Base-by-base conservation (phyloP, 2,329 filamentous ascomycete genomes). In the Fusarium annulatum region DNA sequence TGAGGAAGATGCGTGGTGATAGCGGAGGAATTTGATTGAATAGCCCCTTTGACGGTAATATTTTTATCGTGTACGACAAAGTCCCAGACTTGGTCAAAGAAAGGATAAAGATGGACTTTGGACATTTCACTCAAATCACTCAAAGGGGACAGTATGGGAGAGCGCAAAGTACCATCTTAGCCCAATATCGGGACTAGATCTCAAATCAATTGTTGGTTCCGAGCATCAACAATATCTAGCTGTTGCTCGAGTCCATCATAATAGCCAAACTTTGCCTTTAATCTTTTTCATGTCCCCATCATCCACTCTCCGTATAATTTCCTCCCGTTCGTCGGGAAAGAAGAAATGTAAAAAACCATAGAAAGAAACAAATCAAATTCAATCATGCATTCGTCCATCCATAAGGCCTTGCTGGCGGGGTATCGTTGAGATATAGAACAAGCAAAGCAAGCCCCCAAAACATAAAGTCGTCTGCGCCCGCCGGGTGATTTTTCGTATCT, bases 1-100 rank as follows among this genome's bases (percentile, higher is more conserved):
- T 6, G 87, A 87, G 49, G 86, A 88, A 46, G 84, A 86, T 56
- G 84, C 83, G 45, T 88, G 86, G 84, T 83, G 79, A 71, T 72
- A 48, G 39, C 41, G 60, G 72, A 43, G 33, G 51, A 10, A 21
- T 34, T 41, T 52, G 53, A 46, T 23, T 43, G 38, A 51, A 53
- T 38, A 48, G 38, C 16, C 39, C 10, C 6, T 28, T 45, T 28
- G 38, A 23, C 23, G 34, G 34, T 21, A 33, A 34, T 34, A 19
- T 26, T 61, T n/a, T 18, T 42, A 19, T 34, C 30, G 42, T 51
- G 36, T 46, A 64, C 52, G 38, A 30, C 26, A 21, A 26, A 43
- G 48, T 33, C 14, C n/a, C 26, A 16, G 18, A 34, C 15, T 59
- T 36, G 26, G 45, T 51, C 52, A 36, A 59, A 41, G 26, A 34